Conservation (phyloP, 2,329 filamentous ascomycete species). For the Cercospora brassicicola region DNA sequence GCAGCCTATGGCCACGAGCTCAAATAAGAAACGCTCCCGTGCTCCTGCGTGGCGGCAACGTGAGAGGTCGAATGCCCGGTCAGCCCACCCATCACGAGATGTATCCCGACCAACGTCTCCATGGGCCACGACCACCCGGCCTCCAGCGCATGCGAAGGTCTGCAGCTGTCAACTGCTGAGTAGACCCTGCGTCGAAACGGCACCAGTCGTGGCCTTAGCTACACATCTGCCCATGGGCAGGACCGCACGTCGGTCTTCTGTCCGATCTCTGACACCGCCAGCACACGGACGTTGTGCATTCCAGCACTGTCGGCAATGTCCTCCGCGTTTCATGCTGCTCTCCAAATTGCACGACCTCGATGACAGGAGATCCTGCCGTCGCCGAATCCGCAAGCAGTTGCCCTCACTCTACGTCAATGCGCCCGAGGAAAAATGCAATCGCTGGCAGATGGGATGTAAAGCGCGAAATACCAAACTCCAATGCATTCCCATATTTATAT, state of each 20-base stretch:
- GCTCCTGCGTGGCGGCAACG: background rate
- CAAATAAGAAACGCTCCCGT: background rate
- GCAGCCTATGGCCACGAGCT: background rate
- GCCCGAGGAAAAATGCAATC: too few relatives aligned
- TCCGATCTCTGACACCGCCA: background rate
- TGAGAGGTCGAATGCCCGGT: background rate
- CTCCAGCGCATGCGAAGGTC: background rate
- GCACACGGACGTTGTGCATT: background rate
- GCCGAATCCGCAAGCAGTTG: too few relatives aligned
- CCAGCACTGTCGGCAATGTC: background rate
- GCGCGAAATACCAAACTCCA: background rate
- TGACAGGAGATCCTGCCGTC: too few relatives aligned
- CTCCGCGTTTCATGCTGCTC: too few relatives aligned
- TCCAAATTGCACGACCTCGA: too few relatives aligned
- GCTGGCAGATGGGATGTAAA: background rate
- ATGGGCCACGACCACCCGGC: background rate
- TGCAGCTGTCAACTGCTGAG: background rate
- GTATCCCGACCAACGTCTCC: background rate
- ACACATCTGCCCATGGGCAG: background rate
- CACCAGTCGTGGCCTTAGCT: background rate
- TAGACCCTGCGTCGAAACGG: too few relatives aligned
- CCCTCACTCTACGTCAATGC: background rate
- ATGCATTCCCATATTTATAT: background rate
- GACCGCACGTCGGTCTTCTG: background rate
- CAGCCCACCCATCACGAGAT: constrained; percentile 1